phyloP scores from a whole-genome alignment of 768 basidiomycete species.

The Steccherinum ochraceum region DNA sequence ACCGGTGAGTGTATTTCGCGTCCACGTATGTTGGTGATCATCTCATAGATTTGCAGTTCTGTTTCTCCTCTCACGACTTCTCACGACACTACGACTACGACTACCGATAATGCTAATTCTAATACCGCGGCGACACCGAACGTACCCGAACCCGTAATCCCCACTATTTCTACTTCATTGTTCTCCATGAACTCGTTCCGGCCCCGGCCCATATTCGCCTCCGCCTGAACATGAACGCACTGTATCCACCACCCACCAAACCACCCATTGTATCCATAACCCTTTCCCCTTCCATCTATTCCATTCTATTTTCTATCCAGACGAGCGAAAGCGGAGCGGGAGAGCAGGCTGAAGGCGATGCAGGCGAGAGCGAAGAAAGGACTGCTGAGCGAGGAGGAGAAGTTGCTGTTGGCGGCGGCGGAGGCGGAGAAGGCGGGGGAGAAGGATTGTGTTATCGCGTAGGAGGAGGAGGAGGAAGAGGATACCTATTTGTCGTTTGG shows the following conservation, averaged over 20 bases:
- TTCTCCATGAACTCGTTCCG: constrained; percentile 41
- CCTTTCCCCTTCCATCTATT: constrained; percentile 3
- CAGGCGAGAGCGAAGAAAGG: constrained; percentile 71
- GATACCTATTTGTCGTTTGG: too few species aligned
- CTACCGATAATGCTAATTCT: constrained; percentile 19
- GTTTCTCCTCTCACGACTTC: constrained; percentile 14
- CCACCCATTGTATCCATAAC: neutral
- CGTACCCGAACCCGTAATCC: constrained; percentile 22
- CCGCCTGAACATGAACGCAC: constrained; percentile 41
- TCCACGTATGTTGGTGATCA: constrained; percentile 21
- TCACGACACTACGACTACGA: constrained; percentile 11
- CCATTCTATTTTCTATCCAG: constrained; percentile 27
- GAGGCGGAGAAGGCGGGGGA: constrained; percentile 35
- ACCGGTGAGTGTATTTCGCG: constrained; percentile 51
- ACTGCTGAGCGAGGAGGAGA: constrained; percentile 64
- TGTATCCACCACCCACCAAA: neutral
- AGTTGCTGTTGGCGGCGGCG: constrained; percentile 47
- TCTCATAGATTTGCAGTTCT: constrained; percentile 62
- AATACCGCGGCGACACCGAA: constrained; percentile 17
- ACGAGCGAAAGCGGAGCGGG: constrained; percentile 69
- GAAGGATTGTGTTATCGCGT: constrained; percentile 39
- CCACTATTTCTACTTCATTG: constrained; percentile 28
- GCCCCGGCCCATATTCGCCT: constrained; percentile 62
- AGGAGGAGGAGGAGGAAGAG: too few species aligned
- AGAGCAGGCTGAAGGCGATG: constrained; percentile 66